Evolutionary conservation across 1,284 basidiomycete genomes (phyloP), one percentile per base, ranked within the genome.

Genomic region (Paramarasmius palmivorus): DNA sequence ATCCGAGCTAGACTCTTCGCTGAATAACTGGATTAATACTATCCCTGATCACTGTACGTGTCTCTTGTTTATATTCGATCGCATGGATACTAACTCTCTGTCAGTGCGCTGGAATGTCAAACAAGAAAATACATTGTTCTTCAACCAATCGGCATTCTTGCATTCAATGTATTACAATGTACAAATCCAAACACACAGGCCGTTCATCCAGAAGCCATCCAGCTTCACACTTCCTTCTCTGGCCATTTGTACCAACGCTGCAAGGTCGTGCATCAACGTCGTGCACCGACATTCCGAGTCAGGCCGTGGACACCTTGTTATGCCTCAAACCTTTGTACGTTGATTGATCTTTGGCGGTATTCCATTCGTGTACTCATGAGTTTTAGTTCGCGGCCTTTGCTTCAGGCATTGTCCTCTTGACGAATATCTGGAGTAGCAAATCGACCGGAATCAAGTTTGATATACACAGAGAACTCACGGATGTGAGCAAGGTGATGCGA

Each of bases 31-130:
- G 57, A 38, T 57, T 8, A 38, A 38, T 25, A 47, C 49, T 26
- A 46, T 59, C 23, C 57, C 57, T 4, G 55, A 56, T 7, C 57
- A 59, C 52, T 42, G 57, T 59, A 52, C 17, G 55, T 53, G n/a
- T 25, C 17, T 44, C 19, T 38, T 37, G n/a, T 26, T 20, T 14
- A n/a, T 20, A 26, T 22, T 9, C 46, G n/a, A 32, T 20, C 20
- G 7, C 22, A 41, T 17, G 15, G 10, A 49, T 25, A 20, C 23
- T 14, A 37, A 20, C 29, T 12, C 14, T 3, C 20, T 58, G 22
- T 10, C 15, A 26, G 25, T 39, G 22, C 50, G 44, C 6, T 59
- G 55, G 55, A 49, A 59, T 29, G 41, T 55, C 22, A 32, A 39
- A 14, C 37, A 50, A 17, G 23, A 44, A 47, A 45, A 59, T n/a